phyloP scores from a whole-genome alignment of 805 yeast species.

The Ogataea dorogensis region DNA sequence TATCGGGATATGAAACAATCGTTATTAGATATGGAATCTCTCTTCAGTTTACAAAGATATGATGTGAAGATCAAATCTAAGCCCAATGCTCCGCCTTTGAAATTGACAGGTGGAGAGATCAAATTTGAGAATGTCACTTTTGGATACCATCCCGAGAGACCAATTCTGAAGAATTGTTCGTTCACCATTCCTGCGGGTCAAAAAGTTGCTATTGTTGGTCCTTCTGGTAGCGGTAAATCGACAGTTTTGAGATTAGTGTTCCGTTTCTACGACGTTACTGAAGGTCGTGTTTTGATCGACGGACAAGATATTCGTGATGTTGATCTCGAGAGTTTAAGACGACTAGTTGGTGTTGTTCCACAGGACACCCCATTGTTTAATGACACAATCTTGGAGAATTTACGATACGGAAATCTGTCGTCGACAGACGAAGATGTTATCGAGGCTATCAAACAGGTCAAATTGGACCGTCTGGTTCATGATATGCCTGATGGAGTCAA shows the following conservation, averaged over 20 bases:
- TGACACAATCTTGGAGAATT: slow-evolving; percentile 83
- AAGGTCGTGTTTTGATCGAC: slow-evolving; percentile 79
- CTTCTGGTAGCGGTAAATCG: slow-evolving; percentile 94
- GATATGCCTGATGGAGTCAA: slow-evolving; percentile 81
- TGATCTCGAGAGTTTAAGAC: slow-evolving; percentile 71
- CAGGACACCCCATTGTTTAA: slow-evolving; percentile 96
- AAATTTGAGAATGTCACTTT: slow-evolving; percentile 87
- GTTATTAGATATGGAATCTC: slow-evolving; percentile 90
- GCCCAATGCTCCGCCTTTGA: slow-evolving; percentile 60
- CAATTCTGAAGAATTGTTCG: slow-evolving; percentile 75
- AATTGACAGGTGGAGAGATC: slow-evolving; percentile 70
- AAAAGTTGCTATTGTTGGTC: slow-evolving; percentile 93
- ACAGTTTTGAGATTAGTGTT: slow-evolving; percentile 81
- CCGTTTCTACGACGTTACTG: slow-evolving; percentile 80
- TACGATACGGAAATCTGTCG: slow-evolving; percentile 75
- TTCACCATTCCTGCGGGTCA: slow-evolving; percentile 88
- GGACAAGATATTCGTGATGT: slow-evolving; percentile 83
- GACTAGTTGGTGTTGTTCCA: slow-evolving; percentile 86
- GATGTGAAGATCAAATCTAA: slow-evolving; percentile 63
- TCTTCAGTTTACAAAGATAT: slow-evolving; percentile 80
- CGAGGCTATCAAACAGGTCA: slow-evolving; percentile 65
- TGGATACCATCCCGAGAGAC: slow-evolving; percentile 87
- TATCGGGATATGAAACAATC: slow-evolving; percentile 94
- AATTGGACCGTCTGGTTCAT: slow-evolving; percentile 57
- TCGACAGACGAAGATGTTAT: slow-evolving; percentile 73